Conservation (phyloP, 2,329 filamentous ascomycete genomes). For the Exophiala sp. region DNA sequence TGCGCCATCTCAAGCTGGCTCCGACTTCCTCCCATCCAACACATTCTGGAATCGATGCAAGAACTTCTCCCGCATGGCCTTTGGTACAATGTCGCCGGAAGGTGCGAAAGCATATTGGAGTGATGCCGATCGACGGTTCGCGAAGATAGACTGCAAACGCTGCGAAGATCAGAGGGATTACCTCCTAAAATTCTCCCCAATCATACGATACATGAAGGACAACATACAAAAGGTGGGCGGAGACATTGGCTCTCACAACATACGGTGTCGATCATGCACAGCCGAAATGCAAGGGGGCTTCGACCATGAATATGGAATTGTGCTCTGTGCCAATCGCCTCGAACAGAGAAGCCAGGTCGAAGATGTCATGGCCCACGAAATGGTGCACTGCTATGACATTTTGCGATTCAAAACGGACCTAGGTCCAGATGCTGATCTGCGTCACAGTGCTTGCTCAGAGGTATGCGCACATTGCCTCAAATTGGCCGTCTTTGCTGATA, state of each 20-base stretch:
- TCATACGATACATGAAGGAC: conserved; percentile 80
- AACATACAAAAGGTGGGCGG: conserved; percentile 78
- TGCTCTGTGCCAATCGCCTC: conserved; percentile 90
- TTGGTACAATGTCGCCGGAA: conserved; percentile 66
- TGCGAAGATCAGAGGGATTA: conserved; percentile 83
- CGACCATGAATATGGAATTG: conserved; percentile 77
- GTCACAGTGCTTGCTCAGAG: conserved; percentile 92
- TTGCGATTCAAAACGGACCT: conserved; percentile 87
- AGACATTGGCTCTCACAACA: conserved; percentile 67
- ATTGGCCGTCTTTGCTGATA: not conserved
- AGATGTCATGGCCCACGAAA: conserved; percentile 92
- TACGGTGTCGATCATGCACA: conserved; percentile 77
- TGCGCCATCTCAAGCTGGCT: conserved; percentile 22
- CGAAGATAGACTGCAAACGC: conserved; percentile 71
- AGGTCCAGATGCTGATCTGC: conserved; percentile 62
- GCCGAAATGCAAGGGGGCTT: conserved; percentile 76
- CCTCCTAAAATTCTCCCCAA: conserved; percentile 77
- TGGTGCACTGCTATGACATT: conserved; percentile 96
- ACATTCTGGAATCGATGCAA: conserved; percentile 60
- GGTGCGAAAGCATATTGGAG: conserved; percentile 74
- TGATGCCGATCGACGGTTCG: conserved; percentile 70
- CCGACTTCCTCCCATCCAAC: conserved; percentile 34
- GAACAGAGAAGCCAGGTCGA: conserved; percentile 76
- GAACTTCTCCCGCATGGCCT: conserved; percentile 81
- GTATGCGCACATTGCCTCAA: conserved; percentile 44